These are phyloP conservation scores for Globisporangium nunn DNA, from an alignment of 352 stramenopile species.

Conservation along the genomic window DNA sequence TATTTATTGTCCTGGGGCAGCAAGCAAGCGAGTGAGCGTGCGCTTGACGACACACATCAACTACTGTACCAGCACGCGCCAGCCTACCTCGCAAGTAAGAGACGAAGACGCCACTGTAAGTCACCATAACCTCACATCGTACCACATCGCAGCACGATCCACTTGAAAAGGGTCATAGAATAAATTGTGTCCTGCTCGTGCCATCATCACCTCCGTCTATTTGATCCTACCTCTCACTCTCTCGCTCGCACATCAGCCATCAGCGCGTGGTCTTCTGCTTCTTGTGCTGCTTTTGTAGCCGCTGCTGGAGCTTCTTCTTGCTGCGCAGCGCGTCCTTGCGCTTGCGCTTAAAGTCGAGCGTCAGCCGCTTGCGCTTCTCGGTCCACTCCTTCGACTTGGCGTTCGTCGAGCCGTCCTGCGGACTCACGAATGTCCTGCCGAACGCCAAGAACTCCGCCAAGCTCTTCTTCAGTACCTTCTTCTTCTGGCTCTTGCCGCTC, in stretches of 20 bases:
- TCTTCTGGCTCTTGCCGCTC: conserved; percentile 13
- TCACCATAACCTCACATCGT: too few species aligned
- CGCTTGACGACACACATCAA: too few species aligned
- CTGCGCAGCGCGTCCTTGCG: conserved; percentile 63
- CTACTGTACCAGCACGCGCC: too few species aligned
- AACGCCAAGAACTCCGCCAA: conserved; percentile 65
- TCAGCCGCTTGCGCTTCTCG: conserved; percentile 63
- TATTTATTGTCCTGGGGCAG: conserved; percentile 7
- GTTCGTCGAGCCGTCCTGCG: conserved; percentile 11
- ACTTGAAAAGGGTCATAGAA: too few species aligned
- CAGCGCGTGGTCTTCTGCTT: conserved; percentile 24
- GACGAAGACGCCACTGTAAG: too few species aligned
- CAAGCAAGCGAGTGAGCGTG: too few species aligned
- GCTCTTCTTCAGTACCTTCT: conserved; percentile 27
- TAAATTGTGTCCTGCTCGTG: too few species aligned
- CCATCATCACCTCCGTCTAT: too few species aligned
- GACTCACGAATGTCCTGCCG: conserved; percentile 36
- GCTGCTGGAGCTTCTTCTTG: conserved; percentile 67
- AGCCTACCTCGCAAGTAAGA: too few species aligned
- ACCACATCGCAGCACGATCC: too few species aligned
- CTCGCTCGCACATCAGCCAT: not conserved
- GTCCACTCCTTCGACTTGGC: conserved; percentile 31
- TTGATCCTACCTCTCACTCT: not conserved
- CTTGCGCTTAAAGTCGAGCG: conserved; percentile 79
- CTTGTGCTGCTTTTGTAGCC: conserved; percentile 20